These are phyloP conservation scores for Fusarium aywerte DNA, from an alignment of 2,329 filamentous ascomycete species.

Conservation along the genomic window DNA sequence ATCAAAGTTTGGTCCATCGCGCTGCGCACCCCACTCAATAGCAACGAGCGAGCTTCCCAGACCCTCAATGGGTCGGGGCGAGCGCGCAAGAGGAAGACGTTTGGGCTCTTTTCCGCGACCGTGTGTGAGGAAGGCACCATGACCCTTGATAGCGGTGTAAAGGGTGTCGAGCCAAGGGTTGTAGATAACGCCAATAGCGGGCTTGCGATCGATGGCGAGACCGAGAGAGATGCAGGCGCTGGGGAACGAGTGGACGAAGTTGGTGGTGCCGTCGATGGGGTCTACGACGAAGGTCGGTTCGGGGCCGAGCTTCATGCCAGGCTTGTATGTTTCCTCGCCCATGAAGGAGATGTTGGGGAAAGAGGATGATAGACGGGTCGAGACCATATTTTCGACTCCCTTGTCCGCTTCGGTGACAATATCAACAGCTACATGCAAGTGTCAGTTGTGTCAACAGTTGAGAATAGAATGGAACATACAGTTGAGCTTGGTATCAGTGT, in stretches of 20 bases:
- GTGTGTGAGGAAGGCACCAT: slow-evolving; percentile 70
- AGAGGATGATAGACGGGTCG: slow-evolving; percentile 58
- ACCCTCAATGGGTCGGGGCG: slow-evolving; percentile 66
- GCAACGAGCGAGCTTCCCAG: slow-evolving; percentile 73
- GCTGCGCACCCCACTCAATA: slow-evolving; percentile 78
- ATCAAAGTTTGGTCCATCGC: slow-evolving; percentile 76
- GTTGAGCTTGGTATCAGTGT: slow-evolving; percentile 71
- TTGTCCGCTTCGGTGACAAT: slow-evolving; percentile 76
- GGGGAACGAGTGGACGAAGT: slow-evolving; percentile 82
- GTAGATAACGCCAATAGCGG: slow-evolving; percentile 79
- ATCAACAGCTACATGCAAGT: slow-evolving; percentile 64
- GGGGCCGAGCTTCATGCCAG: slow-evolving; percentile 69
- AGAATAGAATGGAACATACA: slow-evolving; percentile 56
- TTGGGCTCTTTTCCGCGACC: slow-evolving; percentile 54
- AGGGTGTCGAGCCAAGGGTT: slow-evolving; percentile 79
- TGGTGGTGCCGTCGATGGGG: slow-evolving; percentile 82
- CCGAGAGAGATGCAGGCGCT: slow-evolving; percentile 82
- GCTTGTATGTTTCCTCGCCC: slow-evolving; percentile 80
- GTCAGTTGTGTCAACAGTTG: slow-evolving; percentile 8
- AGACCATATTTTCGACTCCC: slow-evolving; percentile 72
- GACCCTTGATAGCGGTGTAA: slow-evolving; percentile 74
- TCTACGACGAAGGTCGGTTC: slow-evolving; percentile 83
- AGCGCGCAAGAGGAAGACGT: slow-evolving; percentile 55
- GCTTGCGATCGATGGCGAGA: slow-evolving; percentile 69
- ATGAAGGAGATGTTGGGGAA: slow-evolving; percentile 73